phyloP scores from a whole-genome alignment of 192 early-diverging fungal genomes.

The Coemansia sp. region DNA sequence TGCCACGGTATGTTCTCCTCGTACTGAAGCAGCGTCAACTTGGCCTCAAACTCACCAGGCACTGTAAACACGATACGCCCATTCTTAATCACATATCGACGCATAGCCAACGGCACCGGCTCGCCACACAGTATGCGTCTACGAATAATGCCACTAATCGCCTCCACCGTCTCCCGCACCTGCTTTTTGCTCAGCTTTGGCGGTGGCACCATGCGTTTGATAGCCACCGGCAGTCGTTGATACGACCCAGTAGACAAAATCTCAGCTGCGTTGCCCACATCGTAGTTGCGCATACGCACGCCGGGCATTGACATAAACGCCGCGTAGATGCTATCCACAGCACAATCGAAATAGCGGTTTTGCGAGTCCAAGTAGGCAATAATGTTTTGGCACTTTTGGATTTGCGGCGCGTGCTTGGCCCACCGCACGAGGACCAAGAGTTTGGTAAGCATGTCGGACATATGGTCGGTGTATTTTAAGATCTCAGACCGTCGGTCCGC shows the following conservation, averaged over 20 bases:
- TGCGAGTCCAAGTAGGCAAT: slow-evolving; percentile 64
- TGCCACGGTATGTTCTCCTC: slow-evolving; percentile 64
- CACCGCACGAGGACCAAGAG: slow-evolving; percentile 75
- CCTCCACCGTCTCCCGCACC: slow-evolving; percentile 60
- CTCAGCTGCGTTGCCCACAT: slow-evolving; percentile 80
- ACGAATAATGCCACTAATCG: slow-evolving; percentile 71
- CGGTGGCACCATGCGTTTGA: slow-evolving; percentile 67
- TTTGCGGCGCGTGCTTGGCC: slow-evolving; percentile 65
- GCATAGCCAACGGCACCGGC: slow-evolving; percentile 67
- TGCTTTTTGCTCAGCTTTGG: slow-evolving; percentile 60
- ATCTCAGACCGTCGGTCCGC: slow-evolving; percentile 61
- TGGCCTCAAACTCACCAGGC: slow-evolving; percentile 57
- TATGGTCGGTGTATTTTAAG: slow-evolving; percentile 62
- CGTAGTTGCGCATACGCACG: slow-evolving; percentile 74
- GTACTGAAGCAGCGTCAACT: slow-evolving; percentile 68
- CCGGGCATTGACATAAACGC: slow-evolving; percentile 55
- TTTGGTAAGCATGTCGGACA: slow-evolving; percentile 68
- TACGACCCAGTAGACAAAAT: slow-evolving; percentile 84
- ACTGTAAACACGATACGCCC: slow-evolving; percentile 76
- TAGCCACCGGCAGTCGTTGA: slow-evolving; percentile 71
- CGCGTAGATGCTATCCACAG: slow-evolving; percentile 63
- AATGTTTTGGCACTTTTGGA: slow-evolving; percentile 70
- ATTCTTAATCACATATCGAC: slow-evolving; percentile 59
- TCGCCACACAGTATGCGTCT: slow-evolving; percentile 72
- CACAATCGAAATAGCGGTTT: slow-evolving; percentile 60